Conservation (phyloP, 148 eudicot species). For the Bassia scoparia region DNA sequence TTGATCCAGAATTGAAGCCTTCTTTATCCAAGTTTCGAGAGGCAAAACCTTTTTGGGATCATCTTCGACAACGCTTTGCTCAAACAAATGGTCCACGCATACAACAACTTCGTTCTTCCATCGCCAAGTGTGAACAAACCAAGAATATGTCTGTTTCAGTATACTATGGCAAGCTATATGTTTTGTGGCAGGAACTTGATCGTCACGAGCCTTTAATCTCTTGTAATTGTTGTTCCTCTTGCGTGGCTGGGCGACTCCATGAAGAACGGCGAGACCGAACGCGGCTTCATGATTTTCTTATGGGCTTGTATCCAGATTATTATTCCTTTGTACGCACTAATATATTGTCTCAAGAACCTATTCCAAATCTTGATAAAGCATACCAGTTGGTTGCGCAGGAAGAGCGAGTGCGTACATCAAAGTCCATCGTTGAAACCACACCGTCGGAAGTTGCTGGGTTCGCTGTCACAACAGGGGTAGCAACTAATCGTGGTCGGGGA, state of each 20-base stretch:
- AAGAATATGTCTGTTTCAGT: background rate
- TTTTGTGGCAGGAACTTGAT: background rate
- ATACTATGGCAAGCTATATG: background rate
- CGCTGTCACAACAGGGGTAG: background rate
- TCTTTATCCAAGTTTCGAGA: background rate
- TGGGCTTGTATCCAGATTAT: background rate
- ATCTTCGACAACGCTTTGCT: background rate
- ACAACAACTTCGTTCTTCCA: background rate
- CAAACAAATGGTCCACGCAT: background rate
- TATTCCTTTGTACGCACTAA: background rate
- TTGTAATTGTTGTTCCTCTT: background rate
- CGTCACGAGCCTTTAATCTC: background rate
- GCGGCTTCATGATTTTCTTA: background rate
- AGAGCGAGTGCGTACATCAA: background rate
- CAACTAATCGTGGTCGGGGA: background rate
- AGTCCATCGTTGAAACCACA: background rate
- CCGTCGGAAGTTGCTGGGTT: background rate
- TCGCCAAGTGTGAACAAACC: background rate
- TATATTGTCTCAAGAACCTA: background rate
- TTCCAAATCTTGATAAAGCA: background rate
- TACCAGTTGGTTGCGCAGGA: background rate
- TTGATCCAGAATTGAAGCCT: background rate
- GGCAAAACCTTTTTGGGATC: background rate
- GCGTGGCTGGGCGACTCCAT: background rate
- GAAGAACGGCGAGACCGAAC: background rate